Percentiles rank a stretch among this genome's conserved stretches.
Conservation (phyloP, 1,284 basidiomycete genomes). For the Caloboletus firmus region DNA sequence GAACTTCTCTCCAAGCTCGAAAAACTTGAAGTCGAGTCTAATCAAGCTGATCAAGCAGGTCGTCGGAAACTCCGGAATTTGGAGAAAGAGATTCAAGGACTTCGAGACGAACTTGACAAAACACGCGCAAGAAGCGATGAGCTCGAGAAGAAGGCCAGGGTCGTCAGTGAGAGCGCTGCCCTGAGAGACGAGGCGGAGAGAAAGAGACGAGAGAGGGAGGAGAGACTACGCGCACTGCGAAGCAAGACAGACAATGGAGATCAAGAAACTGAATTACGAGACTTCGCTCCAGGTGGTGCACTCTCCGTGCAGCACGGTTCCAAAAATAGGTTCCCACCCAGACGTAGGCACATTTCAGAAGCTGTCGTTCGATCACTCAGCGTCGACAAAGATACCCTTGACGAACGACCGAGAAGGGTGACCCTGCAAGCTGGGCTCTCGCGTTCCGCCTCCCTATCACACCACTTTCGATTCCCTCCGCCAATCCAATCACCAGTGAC, state of each 20-base stretch:
- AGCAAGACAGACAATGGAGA: slow-evolving; percentile 38
- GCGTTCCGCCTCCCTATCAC: slow-evolving; percentile 32
- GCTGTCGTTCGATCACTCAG: slow-evolving; percentile 14
- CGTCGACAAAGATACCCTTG: slow-evolving; percentile 4
- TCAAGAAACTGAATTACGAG: slow-evolving; percentile 39
- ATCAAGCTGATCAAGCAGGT: slow-evolving; percentile 63
- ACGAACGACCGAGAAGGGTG: slow-evolving; percentile 23
- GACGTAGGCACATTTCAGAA: slow-evolving; percentile 34
- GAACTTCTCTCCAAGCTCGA: slow-evolving; percentile 75
- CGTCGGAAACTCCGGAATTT: slow-evolving; percentile 67
- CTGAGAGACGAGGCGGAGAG: slow-evolving; percentile 45
- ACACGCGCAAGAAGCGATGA: slow-evolving; percentile 67
- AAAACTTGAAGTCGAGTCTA: slow-evolving; percentile 69
- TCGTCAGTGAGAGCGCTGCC: slow-evolving; percentile 39
- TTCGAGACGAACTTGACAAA: slow-evolving; percentile 72
- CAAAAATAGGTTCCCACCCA: slow-evolving; percentile 22
- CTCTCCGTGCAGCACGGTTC: slow-evolving; percentile 33
- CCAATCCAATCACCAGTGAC: slow-evolving; percentile 16
- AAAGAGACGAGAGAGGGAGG: slow-evolving; percentile 58
- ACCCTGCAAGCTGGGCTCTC: slow-evolving; percentile 16
- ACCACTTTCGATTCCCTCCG: slow-evolving; percentile 17
- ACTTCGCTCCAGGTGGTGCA: slow-evolving; percentile 65
- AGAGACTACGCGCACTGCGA: slow-evolving; percentile 47
- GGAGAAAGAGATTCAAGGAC: slow-evolving; percentile 71
- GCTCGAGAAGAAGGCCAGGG: slow-evolving; percentile 62